These are phyloP conservation scores for Prunus yedoensis DNA, from an alignment of 331 rosid genomes.

Conservation along the genomic window DNA sequence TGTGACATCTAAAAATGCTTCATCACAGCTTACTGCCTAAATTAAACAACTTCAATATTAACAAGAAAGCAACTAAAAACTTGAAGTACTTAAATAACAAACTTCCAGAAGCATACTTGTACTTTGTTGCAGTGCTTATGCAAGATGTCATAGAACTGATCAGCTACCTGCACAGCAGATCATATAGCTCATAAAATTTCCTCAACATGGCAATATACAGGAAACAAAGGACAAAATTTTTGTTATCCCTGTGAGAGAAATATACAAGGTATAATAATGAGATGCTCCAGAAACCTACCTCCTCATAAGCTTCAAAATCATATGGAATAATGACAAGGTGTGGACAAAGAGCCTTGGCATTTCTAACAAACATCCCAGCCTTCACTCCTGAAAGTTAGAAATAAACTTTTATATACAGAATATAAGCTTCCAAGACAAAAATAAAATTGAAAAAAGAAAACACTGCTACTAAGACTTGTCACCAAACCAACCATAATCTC, in stretches of 20 bases:
- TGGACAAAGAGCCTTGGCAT: constrained; percentile 83
- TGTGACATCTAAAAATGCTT: constrained; percentile 83
- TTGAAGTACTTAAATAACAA: constrained; percentile 26
- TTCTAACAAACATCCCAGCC: constrained; percentile 95
- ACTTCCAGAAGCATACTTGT: constrained; percentile 61
- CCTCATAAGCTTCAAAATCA: constrained; percentile 90
- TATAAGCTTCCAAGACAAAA: constrained; percentile 9
- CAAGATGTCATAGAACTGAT: constrained; percentile 77
- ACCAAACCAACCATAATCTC: constrained; percentile 68
- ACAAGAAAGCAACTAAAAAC: constrained; percentile 17
- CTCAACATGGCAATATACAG: background rate
- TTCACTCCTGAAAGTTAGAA: constrained; percentile 55
- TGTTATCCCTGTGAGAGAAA: background rate
- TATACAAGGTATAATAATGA: background rate
- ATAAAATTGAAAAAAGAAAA: constrained; percentile 13
- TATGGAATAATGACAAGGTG: constrained; percentile 73
- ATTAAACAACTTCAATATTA: constrained; percentile 26
- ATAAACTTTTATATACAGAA: constrained; percentile 17
- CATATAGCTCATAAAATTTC: constrained; percentile 14
- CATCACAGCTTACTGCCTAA: constrained; percentile 98
- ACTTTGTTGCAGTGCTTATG: constrained; percentile 78
- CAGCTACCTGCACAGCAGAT: constrained; percentile 74
- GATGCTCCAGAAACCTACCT: constrained; percentile 43
- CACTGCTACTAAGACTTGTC: constrained; percentile 12
- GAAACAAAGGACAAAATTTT: background rate